Percentiles rank a stretch among this genome's conserved stretches.
These are phyloP conservation scores for Chenopodium formosanum DNA, from an alignment of 148 eudicot genomes.

Conservation along the genomic window DNA sequence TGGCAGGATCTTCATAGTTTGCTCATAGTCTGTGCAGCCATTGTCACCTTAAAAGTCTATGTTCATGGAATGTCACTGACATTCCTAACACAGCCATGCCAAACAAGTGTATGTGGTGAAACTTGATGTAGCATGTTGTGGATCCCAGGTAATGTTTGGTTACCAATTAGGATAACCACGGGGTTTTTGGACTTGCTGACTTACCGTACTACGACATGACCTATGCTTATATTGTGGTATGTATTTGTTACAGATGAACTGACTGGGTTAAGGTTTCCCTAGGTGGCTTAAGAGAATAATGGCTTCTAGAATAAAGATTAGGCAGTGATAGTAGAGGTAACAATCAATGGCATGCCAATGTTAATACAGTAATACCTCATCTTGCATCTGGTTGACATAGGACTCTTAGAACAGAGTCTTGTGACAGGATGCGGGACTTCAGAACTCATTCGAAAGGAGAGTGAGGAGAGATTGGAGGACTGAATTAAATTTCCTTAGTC, in stretches of 20 bases:
- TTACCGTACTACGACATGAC: neutral
- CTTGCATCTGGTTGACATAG: neutral
- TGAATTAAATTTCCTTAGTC: neutral
- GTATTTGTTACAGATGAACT: neutral
- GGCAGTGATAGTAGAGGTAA: neutral
- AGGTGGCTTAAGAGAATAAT: neutral
- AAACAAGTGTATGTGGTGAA: neutral
- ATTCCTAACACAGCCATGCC: neutral
- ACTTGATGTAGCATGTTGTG: neutral
- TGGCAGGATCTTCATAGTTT: neutral
- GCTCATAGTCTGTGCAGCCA: neutral
- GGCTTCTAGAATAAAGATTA: neutral
- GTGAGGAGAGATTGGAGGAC: neutral
- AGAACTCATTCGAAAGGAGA: neutral
- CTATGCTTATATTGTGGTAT: neutral
- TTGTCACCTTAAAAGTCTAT: neutral
- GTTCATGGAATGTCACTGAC: too few species aligned
- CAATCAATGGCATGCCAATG: neutral
- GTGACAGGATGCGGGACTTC: neutral
- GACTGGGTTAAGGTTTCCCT: neutral
- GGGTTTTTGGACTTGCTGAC: neutral
- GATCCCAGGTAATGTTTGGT: neutral
- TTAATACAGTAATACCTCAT: neutral
- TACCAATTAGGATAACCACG: neutral
- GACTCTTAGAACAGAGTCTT: neutral